Conservation (phyloP, 2,329 filamentous ascomycete genomes). For the Epichloe coenophiala region DNA sequence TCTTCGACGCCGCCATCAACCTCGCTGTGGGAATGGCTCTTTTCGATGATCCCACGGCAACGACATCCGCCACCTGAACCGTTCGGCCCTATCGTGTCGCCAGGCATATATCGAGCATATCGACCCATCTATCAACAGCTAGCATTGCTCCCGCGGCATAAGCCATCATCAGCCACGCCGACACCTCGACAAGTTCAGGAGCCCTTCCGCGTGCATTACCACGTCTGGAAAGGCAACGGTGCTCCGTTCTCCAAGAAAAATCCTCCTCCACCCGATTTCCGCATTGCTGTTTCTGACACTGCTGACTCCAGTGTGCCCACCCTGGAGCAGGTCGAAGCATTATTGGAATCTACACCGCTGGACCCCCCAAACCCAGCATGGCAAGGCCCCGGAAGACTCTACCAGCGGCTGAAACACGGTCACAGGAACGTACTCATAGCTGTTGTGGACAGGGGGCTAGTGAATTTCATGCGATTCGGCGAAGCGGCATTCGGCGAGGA, state of each 20-base stretch:
- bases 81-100: constrained; percentile 45
- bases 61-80: constrained; percentile 16
- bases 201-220: constrained; percentile 62
- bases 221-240: constrained; percentile 60
- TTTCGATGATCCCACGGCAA: constrained; percentile 28
- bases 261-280: constrained; percentile 69
- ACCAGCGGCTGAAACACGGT: constrained; percentile 71
- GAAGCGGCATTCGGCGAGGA: constrained; percentile 73
- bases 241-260: constrained; percentile 63
- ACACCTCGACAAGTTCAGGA: constrained; percentile 18
- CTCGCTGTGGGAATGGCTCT: constrained; percentile 39
- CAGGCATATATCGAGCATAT: constrained; percentile 54
- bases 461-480: constrained; percentile 71
- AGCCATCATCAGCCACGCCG: constrained; percentile 28
- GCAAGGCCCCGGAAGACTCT: constrained; percentile 39
- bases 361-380: constrained; percentile 40
- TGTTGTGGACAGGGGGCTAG: constrained; percentile 77
- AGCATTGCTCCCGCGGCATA: constrained; percentile 58
- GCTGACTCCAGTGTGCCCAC: constrained; percentile 59
- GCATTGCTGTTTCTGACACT: constrained; percentile 69
- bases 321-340: constrained; percentile 52
- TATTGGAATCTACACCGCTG: constrained; percentile 63
- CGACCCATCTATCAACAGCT: constrained; percentile 63
- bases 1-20: constrained; percentile 8
- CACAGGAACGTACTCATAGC: constrained; percentile 74